Base-by-base conservation (phyloP, 2,329 filamentous ascomycete species). In the Peltaster fructicola region DNA sequence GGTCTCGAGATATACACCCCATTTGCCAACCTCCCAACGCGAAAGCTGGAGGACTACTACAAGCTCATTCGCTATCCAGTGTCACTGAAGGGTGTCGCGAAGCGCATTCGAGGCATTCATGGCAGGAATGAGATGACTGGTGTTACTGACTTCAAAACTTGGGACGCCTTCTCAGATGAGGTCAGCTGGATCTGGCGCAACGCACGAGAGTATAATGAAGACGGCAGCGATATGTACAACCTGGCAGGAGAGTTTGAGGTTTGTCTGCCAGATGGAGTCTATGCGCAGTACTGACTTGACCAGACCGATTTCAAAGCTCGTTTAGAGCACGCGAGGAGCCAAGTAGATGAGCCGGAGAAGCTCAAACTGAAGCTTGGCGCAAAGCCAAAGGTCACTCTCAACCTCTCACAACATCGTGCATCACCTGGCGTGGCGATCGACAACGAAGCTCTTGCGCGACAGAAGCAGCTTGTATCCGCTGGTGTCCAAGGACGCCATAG, bases 141-240 rank as follows among this genome's bases (percentile, higher is more conserved):
- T 7, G 46, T 53, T 14, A 74, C 73, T 23, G 71, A 81, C 23
- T 80, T 82, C 51, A 84, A 80, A 47, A 76, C 59, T 24, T 93
- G 84, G 84, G 64, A 71, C 29, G 64, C 71, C 1, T 80, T 92
- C 36, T 80, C 81, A 46, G 72, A 82, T 26, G 77, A 78, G 41
- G 63, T 79, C 8, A 77, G 72, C 40, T 63, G 79, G 25, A 71
- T 93, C 20, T 93, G 84, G 84, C 65, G 64, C 23, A 93, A 93
- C 49, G 81, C 82, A 0, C 76, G 72, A 41, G 74, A 74, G 30
- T 93, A 85, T 57, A 93, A 93, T 38, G 80, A 92, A 48, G 82
- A 92, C 44, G 78, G 75, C 4, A 92, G 84, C 42, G 75, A 81
- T 9, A 84, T 92, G 25, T 80, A 73, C 35, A 60, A 67, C 12